phyloP scores from a whole-genome alignment of 2,329 filamentous ascomycete genomes.

The Zelopaecilomyces penicillatus region DNA sequence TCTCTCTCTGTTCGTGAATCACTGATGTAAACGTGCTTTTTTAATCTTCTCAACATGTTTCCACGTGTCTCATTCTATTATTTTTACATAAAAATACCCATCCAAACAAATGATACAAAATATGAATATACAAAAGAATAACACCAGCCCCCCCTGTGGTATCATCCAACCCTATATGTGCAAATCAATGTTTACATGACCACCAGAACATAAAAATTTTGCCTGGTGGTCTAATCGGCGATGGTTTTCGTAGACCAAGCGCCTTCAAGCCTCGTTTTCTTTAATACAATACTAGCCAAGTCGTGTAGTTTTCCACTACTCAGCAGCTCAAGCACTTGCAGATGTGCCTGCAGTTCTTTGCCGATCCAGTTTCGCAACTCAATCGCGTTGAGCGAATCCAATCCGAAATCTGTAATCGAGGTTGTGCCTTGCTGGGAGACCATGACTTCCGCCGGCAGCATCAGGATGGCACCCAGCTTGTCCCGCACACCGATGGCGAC shows the following conservation, averaged over 20 bases:
- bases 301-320: conserved; percentile 35
- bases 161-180: too few relatives aligned
- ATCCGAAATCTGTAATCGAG: conserved; percentile 19
- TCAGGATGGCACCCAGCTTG: conserved; percentile 28
- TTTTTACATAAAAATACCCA: too few relatives aligned
- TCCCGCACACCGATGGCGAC: conserved; percentile 15
- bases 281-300: conserved; percentile 16
- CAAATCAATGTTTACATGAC: too few relatives aligned
- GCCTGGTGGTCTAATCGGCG: too few relatives aligned
- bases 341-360: conserved; percentile 30
- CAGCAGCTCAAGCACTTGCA: conserved; percentile 48
- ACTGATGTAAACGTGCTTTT: too few relatives aligned
- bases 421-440: conserved; percentile 12
- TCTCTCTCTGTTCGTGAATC: too few relatives aligned
- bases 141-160: too few relatives aligned
- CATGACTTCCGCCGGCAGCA: conserved; percentile 17
- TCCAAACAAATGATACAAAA: too few relatives aligned
- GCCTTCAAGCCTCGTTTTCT: conserved; percentile 17
- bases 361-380: conserved; percentile 44
- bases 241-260: conserved; percentile 7
- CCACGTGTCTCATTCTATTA: too few relatives aligned
- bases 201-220: too few relatives aligned
- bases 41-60: too few relatives aligned
- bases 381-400: conserved; percentile 42
- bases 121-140: too few relatives aligned